A percentile compares a stretch with the other conserved stretches of the same genome.
These are phyloP conservation scores for Rubia tinctorum DNA, from an alignment of 305 asterid species.

Conservation along the genomic window DNA sequence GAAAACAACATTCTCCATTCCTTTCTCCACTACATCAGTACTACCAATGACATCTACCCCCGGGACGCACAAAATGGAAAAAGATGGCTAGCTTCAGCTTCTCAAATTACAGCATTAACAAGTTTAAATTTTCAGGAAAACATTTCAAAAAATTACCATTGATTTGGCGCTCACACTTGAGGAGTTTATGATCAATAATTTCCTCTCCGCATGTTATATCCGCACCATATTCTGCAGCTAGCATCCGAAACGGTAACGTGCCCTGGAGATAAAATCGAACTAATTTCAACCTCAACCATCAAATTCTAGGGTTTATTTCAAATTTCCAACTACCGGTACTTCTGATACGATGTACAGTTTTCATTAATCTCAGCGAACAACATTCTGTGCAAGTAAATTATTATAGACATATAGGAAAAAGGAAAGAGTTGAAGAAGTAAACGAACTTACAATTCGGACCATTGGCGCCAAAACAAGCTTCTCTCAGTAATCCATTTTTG, in stretches of 20 bases:
- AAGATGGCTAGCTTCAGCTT: conserved; percentile 2
- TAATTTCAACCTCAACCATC: not conserved
- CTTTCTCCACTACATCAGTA: conserved; percentile 77
- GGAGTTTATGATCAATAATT: conserved; percentile 83
- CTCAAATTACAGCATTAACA: not conserved
- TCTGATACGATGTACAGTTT: not conserved
- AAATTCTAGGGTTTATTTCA: not conserved
- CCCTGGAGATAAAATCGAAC: conserved; percentile 42
- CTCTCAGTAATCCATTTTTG: conserved; percentile 56
- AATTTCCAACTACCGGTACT: not conserved
- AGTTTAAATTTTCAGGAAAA: not conserved
- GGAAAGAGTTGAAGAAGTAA: not conserved
- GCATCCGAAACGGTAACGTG: conserved; percentile 73
- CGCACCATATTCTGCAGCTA: conserved; percentile 86
- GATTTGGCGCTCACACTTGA: conserved; percentile 72
- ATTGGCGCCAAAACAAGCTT: conserved; percentile 88
- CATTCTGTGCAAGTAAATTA: not conserved
- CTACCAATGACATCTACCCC: conserved; percentile 68
- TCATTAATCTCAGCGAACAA: not conserved
- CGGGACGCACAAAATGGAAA: not conserved
- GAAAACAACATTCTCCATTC: conserved; percentile 61
- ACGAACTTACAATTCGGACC: conserved; percentile 78
- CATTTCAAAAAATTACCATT: conserved; percentile 41
- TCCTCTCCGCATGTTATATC: conserved; percentile 86
- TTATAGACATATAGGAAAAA: not conserved